A percentile compares a stretch with the other conserved stretches of the same genome.
Evolutionary conservation across 805 yeast genomes (phyloP).

Genomic region (Lachancea lanzarotensis): DNA sequence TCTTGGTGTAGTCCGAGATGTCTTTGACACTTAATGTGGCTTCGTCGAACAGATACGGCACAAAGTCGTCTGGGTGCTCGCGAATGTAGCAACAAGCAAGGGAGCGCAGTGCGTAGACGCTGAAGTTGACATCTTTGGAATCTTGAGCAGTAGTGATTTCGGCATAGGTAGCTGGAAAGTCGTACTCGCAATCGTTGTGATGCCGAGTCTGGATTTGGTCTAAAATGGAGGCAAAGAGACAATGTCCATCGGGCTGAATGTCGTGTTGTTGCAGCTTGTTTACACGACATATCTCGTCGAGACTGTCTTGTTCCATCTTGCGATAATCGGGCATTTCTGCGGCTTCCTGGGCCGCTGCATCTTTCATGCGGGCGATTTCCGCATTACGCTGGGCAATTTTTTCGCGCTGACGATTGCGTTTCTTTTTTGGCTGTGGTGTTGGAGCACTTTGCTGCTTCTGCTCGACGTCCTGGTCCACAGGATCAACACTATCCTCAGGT

Average conservation of each 20-base stretch:
- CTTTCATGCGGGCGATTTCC: constrained; percentile 52
- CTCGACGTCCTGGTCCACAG: not conserved
- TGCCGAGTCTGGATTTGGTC: constrained; percentile 67
- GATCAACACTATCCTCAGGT: constrained; percentile 3
- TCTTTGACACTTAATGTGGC: constrained; percentile 56
- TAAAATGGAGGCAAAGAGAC: constrained; percentile 77
- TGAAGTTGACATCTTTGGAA: constrained; percentile 12
- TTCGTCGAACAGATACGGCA: constrained; percentile 82
- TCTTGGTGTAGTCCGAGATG: constrained; percentile 59
- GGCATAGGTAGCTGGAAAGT: constrained; percentile 4
- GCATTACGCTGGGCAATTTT: constrained; percentile 71
- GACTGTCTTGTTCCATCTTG: constrained; percentile 62
- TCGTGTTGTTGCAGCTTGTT: constrained; percentile 53
- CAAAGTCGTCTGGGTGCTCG: constrained; percentile 57
- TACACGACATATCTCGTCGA: constrained; percentile 46
- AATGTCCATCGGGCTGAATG: constrained; percentile 88
- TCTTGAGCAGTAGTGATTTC: constrained; percentile 6
- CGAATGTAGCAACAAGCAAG: constrained; percentile 63
- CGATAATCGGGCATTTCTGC: constrained; percentile 57
- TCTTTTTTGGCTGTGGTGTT: constrained; percentile 30
- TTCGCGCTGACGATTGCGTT: constrained; percentile 79
- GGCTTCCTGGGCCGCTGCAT: constrained; percentile 70
- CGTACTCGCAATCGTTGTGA: constrained; percentile 14
- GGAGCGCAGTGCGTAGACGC: constrained; percentile 46
- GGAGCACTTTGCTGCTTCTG: constrained; percentile 6